phyloP scores from a whole-genome alignment of 495 filamentous ascomycete genomes.

The Penicillium roqueforti region DNA sequence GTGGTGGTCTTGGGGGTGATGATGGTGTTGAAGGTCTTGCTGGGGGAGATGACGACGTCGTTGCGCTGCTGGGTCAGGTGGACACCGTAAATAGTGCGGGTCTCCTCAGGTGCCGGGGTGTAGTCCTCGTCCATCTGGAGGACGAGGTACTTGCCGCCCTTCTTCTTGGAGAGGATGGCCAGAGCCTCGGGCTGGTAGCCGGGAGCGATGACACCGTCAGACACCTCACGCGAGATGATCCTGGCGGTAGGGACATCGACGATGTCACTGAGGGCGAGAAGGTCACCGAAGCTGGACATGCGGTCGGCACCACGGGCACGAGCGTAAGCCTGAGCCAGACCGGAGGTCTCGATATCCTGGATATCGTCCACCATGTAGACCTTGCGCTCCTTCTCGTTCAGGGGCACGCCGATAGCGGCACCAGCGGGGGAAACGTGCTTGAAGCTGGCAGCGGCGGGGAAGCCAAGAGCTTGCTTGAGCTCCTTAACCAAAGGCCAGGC shows the following conservation, averaged over 20 bases:
- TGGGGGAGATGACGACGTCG: conserved; percentile 77
- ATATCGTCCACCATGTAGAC: conserved; percentile 99
- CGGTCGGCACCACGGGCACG: conserved; percentile 91
- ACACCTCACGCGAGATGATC: conserved; percentile 96
- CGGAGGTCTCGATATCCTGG: conserved; percentile 75
- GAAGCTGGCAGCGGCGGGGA: conserved; percentile 95
- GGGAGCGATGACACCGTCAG: conserved; percentile 91
- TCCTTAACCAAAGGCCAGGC: conserved; percentile 97
- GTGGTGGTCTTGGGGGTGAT: conserved; percentile 75
- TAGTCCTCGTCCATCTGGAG: conserved; percentile 91
- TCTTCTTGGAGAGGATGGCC: conserved; percentile 94
- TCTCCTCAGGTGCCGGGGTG: conserved; percentile 69
- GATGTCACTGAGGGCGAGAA: conserved; percentile 86
- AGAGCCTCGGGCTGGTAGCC: conserved; percentile 79
- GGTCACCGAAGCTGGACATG: conserved; percentile 96
- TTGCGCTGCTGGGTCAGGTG: conserved; percentile 85
- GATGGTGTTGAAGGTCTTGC: conserved; percentile 75
- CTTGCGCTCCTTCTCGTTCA: conserved; percentile 83
- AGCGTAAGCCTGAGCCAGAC: conserved; percentile 89
- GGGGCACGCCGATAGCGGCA: conserved; percentile 84
- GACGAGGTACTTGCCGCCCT: conserved; percentile 93
- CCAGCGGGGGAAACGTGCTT: conserved; percentile 98
- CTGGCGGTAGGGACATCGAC: conserved; percentile 89
- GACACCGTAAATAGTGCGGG: conserved; percentile 82
- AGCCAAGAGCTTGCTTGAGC: conserved; percentile 77